Conservation (phyloP, 768 basidiomycete species). For the Lepiota subincarnata region DNA sequence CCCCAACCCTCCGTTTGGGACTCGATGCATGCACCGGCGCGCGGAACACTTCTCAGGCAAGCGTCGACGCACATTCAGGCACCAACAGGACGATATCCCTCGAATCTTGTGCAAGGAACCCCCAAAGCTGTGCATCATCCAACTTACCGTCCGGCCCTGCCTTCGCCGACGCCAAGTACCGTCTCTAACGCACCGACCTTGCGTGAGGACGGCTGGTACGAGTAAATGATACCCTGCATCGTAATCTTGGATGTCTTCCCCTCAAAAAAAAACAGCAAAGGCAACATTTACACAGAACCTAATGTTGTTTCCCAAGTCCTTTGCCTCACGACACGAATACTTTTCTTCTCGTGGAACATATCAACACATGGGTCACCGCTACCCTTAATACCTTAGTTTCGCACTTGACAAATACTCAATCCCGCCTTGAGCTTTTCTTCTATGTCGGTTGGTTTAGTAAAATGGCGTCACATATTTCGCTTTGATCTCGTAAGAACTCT, state of each 20-base stretch:
- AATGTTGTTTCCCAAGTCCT: constrained; percentile 1
- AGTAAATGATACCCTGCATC: constrained; percentile 29
- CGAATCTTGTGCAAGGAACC: constrained; percentile 30
- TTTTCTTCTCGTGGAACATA: constrained; percentile 14
- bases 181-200: constrained; percentile 70
- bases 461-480: background rate
- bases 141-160: constrained; percentile 30
- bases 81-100: constrained; percentile 30
- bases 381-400: constrained; percentile 3
- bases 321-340: constrained; percentile 11
- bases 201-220: constrained; percentile 78
- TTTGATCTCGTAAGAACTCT: background rate
- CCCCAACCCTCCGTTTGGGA: constrained; percentile 63
- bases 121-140: constrained; percentile 29
- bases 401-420: background rate
- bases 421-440: background rate
- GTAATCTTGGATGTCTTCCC: constrained; percentile 6
- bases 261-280: constrained; percentile 12
- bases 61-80: constrained; percentile 25
- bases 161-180: constrained; percentile 75
- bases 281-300: constrained; percentile 7
- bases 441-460: background rate
- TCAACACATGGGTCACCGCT: background rate
- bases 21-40: constrained; percentile 54
- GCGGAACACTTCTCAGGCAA: constrained; percentile 24